Evolutionary conservation across 116 monocot genomes (phyloP).

Genomic region (Posidonia oceanica): DNA sequence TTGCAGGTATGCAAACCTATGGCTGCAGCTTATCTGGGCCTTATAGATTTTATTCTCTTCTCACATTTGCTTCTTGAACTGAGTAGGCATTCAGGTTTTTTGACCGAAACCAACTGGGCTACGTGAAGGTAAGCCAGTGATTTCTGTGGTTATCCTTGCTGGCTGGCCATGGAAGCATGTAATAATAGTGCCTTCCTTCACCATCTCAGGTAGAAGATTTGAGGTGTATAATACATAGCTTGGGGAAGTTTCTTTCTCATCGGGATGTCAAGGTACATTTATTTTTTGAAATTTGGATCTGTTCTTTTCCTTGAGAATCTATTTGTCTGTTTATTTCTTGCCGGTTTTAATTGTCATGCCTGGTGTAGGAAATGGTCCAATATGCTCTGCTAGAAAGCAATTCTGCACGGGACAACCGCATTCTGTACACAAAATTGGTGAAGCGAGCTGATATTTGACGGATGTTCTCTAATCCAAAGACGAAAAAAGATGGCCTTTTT

Average conservation of each 20-base stretch:
- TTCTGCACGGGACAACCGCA: slow-evolving; percentile 70
- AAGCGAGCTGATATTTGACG: slow-evolving; percentile 39
- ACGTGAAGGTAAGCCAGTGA: slow-evolving; percentile 44
- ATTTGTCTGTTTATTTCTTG: neutral
- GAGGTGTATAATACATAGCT: slow-evolving; percentile 76
- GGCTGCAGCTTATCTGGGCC: neutral
- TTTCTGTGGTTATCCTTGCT: neutral
- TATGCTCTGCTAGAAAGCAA: slow-evolving; percentile 75
- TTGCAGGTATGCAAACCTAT: slow-evolving; percentile 41
- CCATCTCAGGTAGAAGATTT: slow-evolving; percentile 75
- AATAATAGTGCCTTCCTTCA: neutral
- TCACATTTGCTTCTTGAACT: neutral
- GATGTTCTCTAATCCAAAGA: neutral
- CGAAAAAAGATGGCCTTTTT: too few relatives aligned
- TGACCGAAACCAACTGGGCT: slow-evolving; percentile 64
- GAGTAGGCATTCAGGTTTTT: slow-evolving; percentile 89
- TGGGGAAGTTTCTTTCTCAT: slow-evolving; percentile 78
- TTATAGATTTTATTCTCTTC: neutral
- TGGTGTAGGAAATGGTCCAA: slow-evolving; percentile 75
- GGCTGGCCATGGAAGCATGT: neutral
- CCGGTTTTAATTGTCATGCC: neutral
- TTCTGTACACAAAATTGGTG: slow-evolving; percentile 78
- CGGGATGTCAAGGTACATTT: slow-evolving; percentile 71
- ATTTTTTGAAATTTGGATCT: neutral
- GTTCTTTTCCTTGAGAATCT: neutral